Percentiles rank a stretch among this genome's conserved stretches.
Evolutionary conservation across 305 asterid species (phyloP).

Genomic region (Rubia peregrina): DNA sequence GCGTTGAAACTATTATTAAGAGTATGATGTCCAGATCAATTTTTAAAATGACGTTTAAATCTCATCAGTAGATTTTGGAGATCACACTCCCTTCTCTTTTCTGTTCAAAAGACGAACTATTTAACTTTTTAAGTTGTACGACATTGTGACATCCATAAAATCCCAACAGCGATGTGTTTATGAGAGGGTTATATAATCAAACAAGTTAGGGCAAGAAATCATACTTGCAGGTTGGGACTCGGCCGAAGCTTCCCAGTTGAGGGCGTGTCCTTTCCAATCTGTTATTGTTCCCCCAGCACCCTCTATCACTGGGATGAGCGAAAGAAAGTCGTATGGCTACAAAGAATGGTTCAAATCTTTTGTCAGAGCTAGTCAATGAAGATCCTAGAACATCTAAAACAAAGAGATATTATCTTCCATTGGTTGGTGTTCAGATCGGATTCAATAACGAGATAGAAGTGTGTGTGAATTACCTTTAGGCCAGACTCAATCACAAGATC

Average conservation of each 20-base stretch:
- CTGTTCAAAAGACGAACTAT: too few species aligned
- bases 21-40: neutral
- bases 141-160: neutral
- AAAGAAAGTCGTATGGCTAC: conserved; percentile 93
- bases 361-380: neutral
- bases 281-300: conserved; percentile 92
- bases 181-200: neutral
- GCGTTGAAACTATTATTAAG: neutral
- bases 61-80: neutral
- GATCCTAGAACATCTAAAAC: neutral
- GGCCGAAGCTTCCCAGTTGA: conserved; percentile 80
- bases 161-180: neutral
- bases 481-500: conserved; percentile 94
- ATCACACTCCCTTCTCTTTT: neutral
- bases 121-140: too few species aligned
- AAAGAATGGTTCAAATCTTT: conserved; percentile 14
- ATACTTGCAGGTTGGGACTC: conserved; percentile 54
- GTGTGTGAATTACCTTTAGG: conserved; percentile 52
- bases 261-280: conserved; percentile 73
- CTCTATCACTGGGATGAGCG: conserved; percentile 86
- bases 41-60: too few species aligned
- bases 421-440: neutral
- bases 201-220: conserved; percentile 12
- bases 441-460: neutral
- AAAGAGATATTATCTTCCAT: neutral